Evolutionary conservation across 2,329 filamentous ascomycete genomes (phyloP).

Genomic region (Pseudocercospora fijiensis): DNA sequence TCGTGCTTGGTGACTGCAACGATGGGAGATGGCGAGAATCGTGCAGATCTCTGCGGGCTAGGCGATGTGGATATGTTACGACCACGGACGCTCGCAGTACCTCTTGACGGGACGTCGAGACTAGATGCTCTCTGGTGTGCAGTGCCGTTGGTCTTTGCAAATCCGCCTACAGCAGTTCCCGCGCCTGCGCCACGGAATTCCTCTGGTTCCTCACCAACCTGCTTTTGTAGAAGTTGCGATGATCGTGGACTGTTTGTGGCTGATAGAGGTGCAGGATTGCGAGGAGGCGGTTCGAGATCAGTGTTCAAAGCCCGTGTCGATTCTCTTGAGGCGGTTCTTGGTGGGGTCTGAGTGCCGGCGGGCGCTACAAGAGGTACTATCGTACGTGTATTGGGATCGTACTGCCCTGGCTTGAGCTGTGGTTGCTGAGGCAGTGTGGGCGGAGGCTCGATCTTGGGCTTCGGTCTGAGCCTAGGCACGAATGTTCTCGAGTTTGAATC

Average conservation of each 20-base stretch:
- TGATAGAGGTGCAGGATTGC: conserved; percentile 35
- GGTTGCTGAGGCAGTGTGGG: conserved; percentile 16
- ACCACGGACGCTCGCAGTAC: conserved; percentile 19
- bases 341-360: background rate
- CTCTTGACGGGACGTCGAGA: conserved; percentile 36
- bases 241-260: conserved; percentile 29
- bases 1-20: conserved; percentile 62
- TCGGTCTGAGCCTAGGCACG: conserved; percentile 26
- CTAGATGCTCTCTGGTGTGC: conserved; percentile 33
- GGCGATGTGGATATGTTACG: conserved; percentile 37
- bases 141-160: background rate
- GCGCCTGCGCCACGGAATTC: conserved; percentile 28
- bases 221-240: conserved; percentile 31
- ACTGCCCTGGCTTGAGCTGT: conserved; percentile 28
- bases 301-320: conserved; percentile 25
- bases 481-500: conserved; percentile 36
- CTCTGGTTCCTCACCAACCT: conserved; percentile 37
- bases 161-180: conserved; percentile 1
- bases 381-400: conserved; percentile 35
- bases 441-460: conserved; percentile 21
- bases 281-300: conserved; percentile 31
- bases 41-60: conserved; percentile 67
- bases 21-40: conserved; percentile 61
- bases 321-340: conserved; percentile 1
- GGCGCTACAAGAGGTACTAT: conserved; percentile 28